phyloP scores from a whole-genome alignment of 2,329 filamentous ascomycete species.

The Leptographium procerum region DNA sequence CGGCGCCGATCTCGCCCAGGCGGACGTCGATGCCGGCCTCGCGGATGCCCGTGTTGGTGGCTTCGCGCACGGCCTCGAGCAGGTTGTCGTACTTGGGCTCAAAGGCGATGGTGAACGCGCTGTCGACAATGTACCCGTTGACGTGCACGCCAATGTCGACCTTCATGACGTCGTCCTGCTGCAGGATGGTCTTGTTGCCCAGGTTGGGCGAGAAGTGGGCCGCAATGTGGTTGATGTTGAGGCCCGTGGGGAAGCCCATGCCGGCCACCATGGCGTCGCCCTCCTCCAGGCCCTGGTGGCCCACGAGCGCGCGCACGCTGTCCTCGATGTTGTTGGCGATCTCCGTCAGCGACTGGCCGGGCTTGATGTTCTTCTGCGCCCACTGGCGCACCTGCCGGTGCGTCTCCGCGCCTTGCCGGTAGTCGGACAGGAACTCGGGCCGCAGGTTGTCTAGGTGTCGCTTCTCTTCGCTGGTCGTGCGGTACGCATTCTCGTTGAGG shows the following conservation, averaged over 20 bases:
- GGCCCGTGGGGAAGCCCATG: conserved; percentile 72
- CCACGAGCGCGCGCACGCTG: conserved; percentile 61
- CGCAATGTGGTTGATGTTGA: conserved; percentile 73
- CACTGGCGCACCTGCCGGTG: conserved; percentile 74
- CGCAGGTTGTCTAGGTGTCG: conserved; percentile 71
- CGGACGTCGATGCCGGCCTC: conserved; percentile 89
- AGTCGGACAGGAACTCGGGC: conserved; percentile 65
- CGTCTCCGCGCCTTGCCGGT: conserved; percentile 66
- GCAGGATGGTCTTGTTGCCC: conserved; percentile 65
- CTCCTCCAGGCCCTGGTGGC: conserved; percentile 63
- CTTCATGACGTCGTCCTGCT: conserved; percentile 68
- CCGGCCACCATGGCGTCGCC: conserved; percentile 66
- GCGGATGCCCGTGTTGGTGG: conserved; percentile 76
- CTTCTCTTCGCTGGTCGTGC: conserved; percentile 78
- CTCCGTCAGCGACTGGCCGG: conserved; percentile 64
- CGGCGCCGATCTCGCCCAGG: conserved; percentile 71
- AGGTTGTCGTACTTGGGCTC: conserved; percentile 66
- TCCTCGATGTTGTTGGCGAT: conserved; percentile 77
- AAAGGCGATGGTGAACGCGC: conserved; percentile 68
- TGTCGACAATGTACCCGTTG: conserved; percentile 70
- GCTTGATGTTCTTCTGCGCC: conserved; percentile 68
- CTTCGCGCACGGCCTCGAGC: conserved; percentile 59
- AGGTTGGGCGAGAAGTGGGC: conserved; percentile 78
- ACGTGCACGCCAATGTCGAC: conserved; percentile 75
- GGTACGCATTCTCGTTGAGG: conserved; percentile 61